phyloP scores from a whole-genome alignment of 2,329 filamentous ascomycete species.

The Microdochium paspali region DNA sequence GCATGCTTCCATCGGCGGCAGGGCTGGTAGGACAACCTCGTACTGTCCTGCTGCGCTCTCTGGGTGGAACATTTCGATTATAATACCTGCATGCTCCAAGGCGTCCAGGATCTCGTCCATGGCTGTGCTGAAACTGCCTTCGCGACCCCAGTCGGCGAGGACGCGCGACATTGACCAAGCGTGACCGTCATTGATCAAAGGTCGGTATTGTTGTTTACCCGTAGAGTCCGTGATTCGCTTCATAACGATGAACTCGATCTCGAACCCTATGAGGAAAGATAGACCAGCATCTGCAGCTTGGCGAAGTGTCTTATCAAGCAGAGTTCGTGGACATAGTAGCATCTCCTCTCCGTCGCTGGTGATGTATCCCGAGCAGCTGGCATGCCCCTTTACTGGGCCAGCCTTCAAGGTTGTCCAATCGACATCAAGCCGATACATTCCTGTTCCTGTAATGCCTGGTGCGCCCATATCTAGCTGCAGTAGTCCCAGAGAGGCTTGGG shows the following conservation, averaged over 20 bases:
- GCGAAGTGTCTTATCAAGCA: slow-evolving; percentile 46
- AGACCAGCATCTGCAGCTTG: slow-evolving; percentile 42
- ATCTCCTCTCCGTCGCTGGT: slow-evolving; percentile 40
- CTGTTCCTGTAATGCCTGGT: slow-evolving; percentile 43
- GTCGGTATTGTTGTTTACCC: slow-evolving; percentile 20
- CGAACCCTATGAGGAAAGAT: slow-evolving; percentile 63
- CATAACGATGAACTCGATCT: slow-evolving; percentile 72
- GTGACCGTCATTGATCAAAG: slow-evolving; percentile 51
- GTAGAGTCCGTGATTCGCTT: slow-evolving; percentile 27
- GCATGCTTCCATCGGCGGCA: slow-evolving; percentile 55
- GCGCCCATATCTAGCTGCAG: slow-evolving; percentile 57
- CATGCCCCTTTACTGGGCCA: slow-evolving; percentile 50
- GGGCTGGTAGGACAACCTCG: slow-evolving; percentile 61
- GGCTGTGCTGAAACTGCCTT: slow-evolving; percentile 37
- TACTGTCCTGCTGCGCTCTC: slow-evolving; percentile 69
- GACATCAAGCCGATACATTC: slow-evolving; percentile 57
- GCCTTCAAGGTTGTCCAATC: slow-evolving; percentile 53
- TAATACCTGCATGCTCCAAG: slow-evolving; percentile 53
- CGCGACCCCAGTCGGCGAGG: slow-evolving; percentile 43
- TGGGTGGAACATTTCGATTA: slow-evolving; percentile 64
- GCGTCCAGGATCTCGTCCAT: slow-evolving; percentile 56
- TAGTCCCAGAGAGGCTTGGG: slow-evolving; percentile 54
- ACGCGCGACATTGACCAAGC: slow-evolving; percentile 61
- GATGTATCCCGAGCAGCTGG: slow-evolving; percentile 61
- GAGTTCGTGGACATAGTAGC: slow-evolving; percentile 53